Percentiles rank a stretch among this genome's conserved stretches.
These are phyloP conservation scores for Colletotrichum horii DNA, from an alignment of 2,329 filamentous ascomycete species.

Conservation along the genomic window DNA sequence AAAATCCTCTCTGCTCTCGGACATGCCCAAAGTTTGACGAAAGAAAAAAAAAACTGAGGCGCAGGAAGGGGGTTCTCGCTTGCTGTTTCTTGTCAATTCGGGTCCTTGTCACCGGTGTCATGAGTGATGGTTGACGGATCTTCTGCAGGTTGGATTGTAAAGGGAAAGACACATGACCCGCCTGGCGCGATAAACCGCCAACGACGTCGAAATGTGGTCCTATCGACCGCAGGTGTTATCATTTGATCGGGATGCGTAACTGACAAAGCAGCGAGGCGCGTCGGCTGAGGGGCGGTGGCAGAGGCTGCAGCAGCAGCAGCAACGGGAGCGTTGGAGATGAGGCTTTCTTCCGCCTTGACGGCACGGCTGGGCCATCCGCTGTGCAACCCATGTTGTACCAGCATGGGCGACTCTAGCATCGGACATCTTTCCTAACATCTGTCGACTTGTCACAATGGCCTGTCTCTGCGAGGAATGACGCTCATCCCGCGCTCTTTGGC, in stretches of 20 bases:
- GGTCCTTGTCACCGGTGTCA: not conserved
- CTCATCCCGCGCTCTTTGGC: not conserved
- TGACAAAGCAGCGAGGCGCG: not conserved
- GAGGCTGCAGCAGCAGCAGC: not conserved
- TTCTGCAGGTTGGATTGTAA: slow-evolving; percentile 5
- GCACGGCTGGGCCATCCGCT: not conserved
- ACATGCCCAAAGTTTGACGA: not conserved
- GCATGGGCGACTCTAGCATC: not conserved
- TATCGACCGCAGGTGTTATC: not conserved
- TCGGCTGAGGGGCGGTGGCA: not conserved
- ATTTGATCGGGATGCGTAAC: not conserved
- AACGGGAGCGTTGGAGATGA: not conserved
- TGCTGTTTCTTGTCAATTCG: not conserved
- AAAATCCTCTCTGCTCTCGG: not conserved
- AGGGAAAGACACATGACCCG: not conserved
- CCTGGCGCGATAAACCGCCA: not conserved
- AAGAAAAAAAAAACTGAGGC: not conserved
- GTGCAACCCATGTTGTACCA: not conserved
- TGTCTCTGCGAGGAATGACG: not conserved
- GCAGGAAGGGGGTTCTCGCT: not conserved
- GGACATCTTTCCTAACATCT: not conserved
- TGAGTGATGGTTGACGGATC: not conserved
- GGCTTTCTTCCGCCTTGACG: not conserved
- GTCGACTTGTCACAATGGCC: slow-evolving; percentile 8
- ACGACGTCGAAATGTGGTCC: not conserved